Evolutionary conservation across 2,329 filamentous ascomycete species (phyloP), one percentile per base, ranked within the genome.

Genomic region (Alternaria atra): DNA sequence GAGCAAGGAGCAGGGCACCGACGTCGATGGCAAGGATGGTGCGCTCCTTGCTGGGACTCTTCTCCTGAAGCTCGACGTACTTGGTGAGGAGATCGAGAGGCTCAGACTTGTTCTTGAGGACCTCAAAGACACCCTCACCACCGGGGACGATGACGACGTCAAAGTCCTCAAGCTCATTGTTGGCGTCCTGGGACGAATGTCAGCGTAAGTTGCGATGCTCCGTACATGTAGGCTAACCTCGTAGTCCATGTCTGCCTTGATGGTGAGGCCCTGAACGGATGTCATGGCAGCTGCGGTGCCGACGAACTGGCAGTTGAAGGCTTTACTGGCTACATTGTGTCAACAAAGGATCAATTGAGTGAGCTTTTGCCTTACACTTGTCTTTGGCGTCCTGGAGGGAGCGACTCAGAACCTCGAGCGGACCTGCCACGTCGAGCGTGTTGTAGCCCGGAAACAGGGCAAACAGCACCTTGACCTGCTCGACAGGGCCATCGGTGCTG

Each of bases 11-110:
- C 74, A 94, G 87, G 43, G 90, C 86, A 65, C 91, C 92, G 47
- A 91, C 92, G 83, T 91, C 93, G 78, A 96, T 84, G 68, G 91
- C 91, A 69, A 95, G 82, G 73, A 95, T 83, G 51, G 92, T 94
- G 70, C 92, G 91, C 84, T 96, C 92, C 72, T 90, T 90, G 73
- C 84, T 84, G 12, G 92, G 90, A 71, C 94, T 91, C 72, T 87
- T 88, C 84, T 92, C 89, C 82, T 95, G 92, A 59, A 94, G 84
- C 76, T 94, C 90, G 66, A 90, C 87, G 80, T 90, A 95, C 73
- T 90, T 89, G 70, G 86, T 85, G 83, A 95, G 92, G 76, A 94
- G 83, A 64, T 84, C 81, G 64, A 94, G 84, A 23, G 76, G 74
- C 70, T 79, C 87, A 53, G 83, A 79, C 75, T 91, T 90, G 73